phyloP scores from a whole-genome alignment of 768 basidiomycete genomes.

The Ephemerocybe angulata region DNA sequence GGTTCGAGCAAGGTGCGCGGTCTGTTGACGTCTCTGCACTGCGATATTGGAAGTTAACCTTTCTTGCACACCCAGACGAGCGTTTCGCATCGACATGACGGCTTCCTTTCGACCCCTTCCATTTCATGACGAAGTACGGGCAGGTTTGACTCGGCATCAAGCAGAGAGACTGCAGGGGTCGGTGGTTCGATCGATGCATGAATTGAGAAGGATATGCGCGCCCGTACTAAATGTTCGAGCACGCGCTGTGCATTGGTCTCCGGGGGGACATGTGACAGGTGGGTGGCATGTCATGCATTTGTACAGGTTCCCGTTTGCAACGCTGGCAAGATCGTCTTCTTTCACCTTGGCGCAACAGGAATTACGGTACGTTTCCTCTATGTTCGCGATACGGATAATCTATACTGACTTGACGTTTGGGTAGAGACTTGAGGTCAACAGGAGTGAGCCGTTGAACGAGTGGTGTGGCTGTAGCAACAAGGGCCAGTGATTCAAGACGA shows the following conservation, averaged over 20 bases:
- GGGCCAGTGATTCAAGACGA: slow-evolving; percentile 20
- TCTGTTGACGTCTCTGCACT: background rate
- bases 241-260: background rate
- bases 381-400: no score
- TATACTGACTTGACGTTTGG: background rate
- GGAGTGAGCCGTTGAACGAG: background rate
- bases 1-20: background rate
- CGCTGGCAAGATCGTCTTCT: background rate
- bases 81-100: background rate
- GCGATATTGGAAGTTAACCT: background rate
- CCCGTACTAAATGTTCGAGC: background rate
- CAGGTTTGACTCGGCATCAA: background rate
- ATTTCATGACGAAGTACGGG: background rate
- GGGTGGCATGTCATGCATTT: background rate
- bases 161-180: background rate
- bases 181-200: background rate
- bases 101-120: background rate
- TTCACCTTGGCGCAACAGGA: background rate
- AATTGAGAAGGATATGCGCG: background rate
- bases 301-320: background rate
- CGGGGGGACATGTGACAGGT: background rate
- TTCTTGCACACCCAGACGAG: background rate
- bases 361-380: no score
- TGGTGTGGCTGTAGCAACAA: slow-evolving; percentile 15
- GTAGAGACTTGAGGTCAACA: background rate